These are phyloP conservation scores for Hypoxylon sp. DNA, from an alignment of 2,329 filamentous ascomycete species.

Conservation along the genomic window DNA sequence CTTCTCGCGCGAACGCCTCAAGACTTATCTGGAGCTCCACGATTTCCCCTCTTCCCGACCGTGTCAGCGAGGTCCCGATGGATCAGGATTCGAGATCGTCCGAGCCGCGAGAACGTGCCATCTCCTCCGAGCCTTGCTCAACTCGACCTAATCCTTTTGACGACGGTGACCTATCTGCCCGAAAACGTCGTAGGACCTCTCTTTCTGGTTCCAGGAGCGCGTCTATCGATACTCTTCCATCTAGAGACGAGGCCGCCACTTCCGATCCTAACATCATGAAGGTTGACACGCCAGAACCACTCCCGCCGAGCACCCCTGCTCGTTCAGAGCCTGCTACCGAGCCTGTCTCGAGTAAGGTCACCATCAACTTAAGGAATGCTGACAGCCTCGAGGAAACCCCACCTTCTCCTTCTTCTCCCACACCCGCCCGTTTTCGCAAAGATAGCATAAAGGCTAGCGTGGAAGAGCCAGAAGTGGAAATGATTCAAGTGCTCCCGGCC, in stretches of 20 bases:
- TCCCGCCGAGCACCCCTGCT: constrained; percentile 59
- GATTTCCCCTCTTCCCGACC: constrained; percentile 56
- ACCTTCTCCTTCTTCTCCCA: constrained; percentile 61
- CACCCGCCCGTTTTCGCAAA: constrained; percentile 43
- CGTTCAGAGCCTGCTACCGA: constrained; percentile 55
- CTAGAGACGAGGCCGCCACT: constrained; percentile 49
- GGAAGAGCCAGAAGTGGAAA: constrained; percentile 60
- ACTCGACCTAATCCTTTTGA: constrained; percentile 75
- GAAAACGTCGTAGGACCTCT: constrained; percentile 74
- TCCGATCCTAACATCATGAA: constrained; percentile 57
- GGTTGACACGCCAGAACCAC: constrained; percentile 56
- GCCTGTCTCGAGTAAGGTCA: constrained; percentile 69
- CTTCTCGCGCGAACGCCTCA: constrained; percentile 64
- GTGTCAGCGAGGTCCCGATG: constrained; percentile 68
- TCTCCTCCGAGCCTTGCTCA: constrained; percentile 73
- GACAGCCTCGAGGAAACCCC: constrained; percentile 57
- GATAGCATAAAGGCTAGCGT: constrained; percentile 60
- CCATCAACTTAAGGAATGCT: constrained; percentile 69
- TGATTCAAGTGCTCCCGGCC: constrained; percentile 48
- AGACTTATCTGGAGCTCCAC: constrained; percentile 61
- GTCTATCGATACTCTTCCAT: constrained; percentile 62
- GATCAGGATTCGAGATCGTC: constrained; percentile 64
- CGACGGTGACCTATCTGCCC: constrained; percentile 67
- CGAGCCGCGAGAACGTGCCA: constrained; percentile 69
- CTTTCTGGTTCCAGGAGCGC: constrained; percentile 66